Evolutionary conservation across 371 early-diverging fungal species (phyloP).

Genomic region (Mucor piriformis): DNA sequence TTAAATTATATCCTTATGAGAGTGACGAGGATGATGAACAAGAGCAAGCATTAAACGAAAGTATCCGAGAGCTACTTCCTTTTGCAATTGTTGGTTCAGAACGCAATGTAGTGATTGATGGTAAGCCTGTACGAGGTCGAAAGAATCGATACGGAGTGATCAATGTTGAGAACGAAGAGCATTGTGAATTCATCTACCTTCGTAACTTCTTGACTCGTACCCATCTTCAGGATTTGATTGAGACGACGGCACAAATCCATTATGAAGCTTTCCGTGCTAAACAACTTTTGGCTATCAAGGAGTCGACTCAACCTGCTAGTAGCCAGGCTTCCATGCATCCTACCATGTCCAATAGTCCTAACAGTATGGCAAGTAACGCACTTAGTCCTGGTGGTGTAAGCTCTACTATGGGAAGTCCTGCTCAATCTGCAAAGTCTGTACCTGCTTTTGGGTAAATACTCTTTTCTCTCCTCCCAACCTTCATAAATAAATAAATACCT

Average conservation of each 20-base stretch:
- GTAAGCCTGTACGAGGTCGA: slow-evolving; percentile 73
- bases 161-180: slow-evolving; percentile 74
- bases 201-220: slow-evolving; percentile 87
- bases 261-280: slow-evolving; percentile 92
- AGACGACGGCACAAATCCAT: slow-evolving; percentile 84
- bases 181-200: slow-evolving; percentile 81
- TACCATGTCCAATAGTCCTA: slow-evolving; percentile 18
- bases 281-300: slow-evolving; percentile 85
- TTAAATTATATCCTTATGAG: slow-evolving; percentile 86
- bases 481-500: neutral
- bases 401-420: slow-evolving; percentile 40
- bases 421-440: slow-evolving; percentile 37
- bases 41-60: slow-evolving; percentile 73
- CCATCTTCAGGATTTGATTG: slow-evolving; percentile 85
- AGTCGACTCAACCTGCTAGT: slow-evolving; percentile 46
- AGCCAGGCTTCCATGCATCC: slow-evolving; percentile 28
- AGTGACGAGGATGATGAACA: slow-evolving; percentile 82
- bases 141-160: slow-evolving; percentile 72
- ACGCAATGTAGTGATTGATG: slow-evolving; percentile 80
- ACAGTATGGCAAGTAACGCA: slow-evolving; percentile 25
- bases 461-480: neutral
- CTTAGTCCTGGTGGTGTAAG: slow-evolving; percentile 19
- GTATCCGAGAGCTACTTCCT: slow-evolving; percentile 77
- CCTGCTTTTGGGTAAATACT: neutral
- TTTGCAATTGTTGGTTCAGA: slow-evolving; percentile 90